Evolutionary conservation across 768 basidiomycete species (phyloP), one percentile per base, ranked within the genome.

Genomic region (Ephemerocybe angulata): DNA sequence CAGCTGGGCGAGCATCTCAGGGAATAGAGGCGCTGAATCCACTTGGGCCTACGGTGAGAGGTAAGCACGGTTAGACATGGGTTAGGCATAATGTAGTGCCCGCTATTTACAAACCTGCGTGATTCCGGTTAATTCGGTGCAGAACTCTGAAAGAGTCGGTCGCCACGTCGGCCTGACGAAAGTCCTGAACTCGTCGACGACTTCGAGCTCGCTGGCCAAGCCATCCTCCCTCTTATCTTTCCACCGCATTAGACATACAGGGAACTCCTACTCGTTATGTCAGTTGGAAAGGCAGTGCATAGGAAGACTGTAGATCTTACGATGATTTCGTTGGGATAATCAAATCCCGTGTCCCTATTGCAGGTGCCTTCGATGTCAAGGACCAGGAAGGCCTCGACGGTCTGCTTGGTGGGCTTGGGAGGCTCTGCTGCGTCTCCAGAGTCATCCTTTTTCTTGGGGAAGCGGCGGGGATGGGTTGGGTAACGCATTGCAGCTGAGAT

Each of bases 301-400:
- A 17, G 24, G 31, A 37, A n/a, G 29, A n/a, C 35, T 41, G 53
- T 33, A 41, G 53, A 38, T 30, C 87, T 65, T 67, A 91, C 96
- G 58, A 98, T 97, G 53, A 98, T 94, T 72, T 98, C 96, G 70
- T 97, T 97, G 2, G 95, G 90, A 72, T 86, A 96, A 52, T 86
- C 81, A 59, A 93, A 90, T 62, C 79, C 78, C 30, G 83, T 78
- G 33, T 86, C 88, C 61, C 67, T 69, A 41, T 79, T 66, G 62
- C 93, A 95, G 2, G 93, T 95, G 12, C 85, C 93, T 67, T 95
- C 93, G 50, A 95, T 87, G 62, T 98, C 95, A 53, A 96, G 76
- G 31, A 97, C 87, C 17, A 97, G 81, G 64, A 93, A 93, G 4
- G 81, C 83, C 44, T 93, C 90, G 63, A 83, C 89, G 0, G 81